These are phyloP conservation scores for Candida ponderosae DNA, from an alignment of 805 yeast species.

Conservation along the genomic window DNA sequence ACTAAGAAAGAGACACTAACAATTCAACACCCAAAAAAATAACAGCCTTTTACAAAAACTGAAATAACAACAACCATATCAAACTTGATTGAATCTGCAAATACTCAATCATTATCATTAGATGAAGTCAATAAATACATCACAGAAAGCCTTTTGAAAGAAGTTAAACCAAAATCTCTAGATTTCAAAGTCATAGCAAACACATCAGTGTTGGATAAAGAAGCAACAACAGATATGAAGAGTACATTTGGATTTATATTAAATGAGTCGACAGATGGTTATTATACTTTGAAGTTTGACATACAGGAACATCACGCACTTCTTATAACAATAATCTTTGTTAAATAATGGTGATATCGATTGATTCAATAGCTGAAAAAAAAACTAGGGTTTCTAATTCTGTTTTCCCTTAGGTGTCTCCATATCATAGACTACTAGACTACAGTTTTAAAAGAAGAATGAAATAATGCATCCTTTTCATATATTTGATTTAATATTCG, in stretches of 20 bases:
- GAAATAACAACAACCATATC: background rate
- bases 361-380: background rate
- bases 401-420: background rate
- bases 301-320: conserved; percentile 15
- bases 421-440: too few species aligned
- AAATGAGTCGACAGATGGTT: conserved; percentile 52
- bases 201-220: conserved; percentile 24
- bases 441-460: too few species aligned
- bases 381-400: background rate
- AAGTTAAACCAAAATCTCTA: conserved; percentile 37
- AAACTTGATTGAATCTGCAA: conserved; percentile 2
- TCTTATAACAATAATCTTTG: conserved; percentile 1
- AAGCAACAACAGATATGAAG: conserved; percentile 14
- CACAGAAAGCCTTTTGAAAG: conserved; percentile 24
- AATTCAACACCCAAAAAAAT: background rate
- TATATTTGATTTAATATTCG: too few species aligned
- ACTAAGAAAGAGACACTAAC: background rate
- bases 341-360: background rate
- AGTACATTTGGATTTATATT: conserved; percentile 46
- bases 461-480: too few species aligned
- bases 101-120: background rate
- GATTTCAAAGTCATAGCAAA: conserved; percentile 49
- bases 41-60: background rate
- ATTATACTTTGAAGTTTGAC: conserved; percentile 27
- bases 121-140: conserved; percentile 14